These are phyloP conservation scores for Ilyonectria destructans DNA, from an alignment of 2,329 filamentous ascomycete genomes.

Conservation along the genomic window DNA sequence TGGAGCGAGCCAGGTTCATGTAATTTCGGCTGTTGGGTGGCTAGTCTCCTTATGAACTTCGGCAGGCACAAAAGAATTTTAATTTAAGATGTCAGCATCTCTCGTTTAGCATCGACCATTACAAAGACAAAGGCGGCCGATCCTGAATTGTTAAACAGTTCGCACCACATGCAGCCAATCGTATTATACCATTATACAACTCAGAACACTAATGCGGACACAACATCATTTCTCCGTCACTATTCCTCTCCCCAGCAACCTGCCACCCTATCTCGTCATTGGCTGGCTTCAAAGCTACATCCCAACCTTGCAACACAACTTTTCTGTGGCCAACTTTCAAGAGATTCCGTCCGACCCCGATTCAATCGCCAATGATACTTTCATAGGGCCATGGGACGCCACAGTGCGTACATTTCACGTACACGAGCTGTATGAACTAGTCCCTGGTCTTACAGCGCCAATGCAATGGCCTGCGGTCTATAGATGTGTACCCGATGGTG, in stretches of 20 bases:
- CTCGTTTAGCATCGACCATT: background rate
- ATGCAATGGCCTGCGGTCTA: slow-evolving; percentile 21
- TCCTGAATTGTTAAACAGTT: background rate
- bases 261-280: slow-evolving; percentile 19
- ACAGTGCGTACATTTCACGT: slow-evolving; percentile 24
- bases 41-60: background rate
- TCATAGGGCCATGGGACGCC: slow-evolving; percentile 22
- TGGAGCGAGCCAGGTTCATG: too few species aligned
- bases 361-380: slow-evolving; percentile 15
- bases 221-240: slow-evolving; percentile 24
- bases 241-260: slow-evolving; percentile 15
- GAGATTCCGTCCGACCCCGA: slow-evolving; percentile 9
- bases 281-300: slow-evolving; percentile 21
- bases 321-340: slow-evolving; percentile 13
- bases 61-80: background rate
- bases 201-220: slow-evolving; percentile 20
- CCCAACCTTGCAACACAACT: slow-evolving; percentile 26
- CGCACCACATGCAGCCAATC: background rate
- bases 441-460: slow-evolving; percentile 14
- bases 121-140: background rate
- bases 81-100: background rate
- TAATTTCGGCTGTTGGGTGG: background rate
- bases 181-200: background rate
- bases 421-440: slow-evolving; percentile 19
- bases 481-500: slow-evolving; percentile 17